Evolutionary conservation across 371 early-diverging fungal species (phyloP).

Genomic region (Circinella umbellata): DNA sequence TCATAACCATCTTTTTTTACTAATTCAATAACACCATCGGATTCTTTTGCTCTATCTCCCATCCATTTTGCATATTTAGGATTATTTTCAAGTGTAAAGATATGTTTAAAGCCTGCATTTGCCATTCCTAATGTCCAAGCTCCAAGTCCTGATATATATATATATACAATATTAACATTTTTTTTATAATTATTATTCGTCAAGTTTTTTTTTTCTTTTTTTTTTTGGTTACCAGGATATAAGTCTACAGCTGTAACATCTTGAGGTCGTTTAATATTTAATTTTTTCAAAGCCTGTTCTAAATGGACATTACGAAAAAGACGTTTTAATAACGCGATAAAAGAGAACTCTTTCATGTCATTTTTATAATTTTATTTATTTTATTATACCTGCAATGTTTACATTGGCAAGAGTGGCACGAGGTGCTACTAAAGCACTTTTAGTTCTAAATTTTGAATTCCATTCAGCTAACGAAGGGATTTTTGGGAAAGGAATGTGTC

Average conservation of each 20-base stretch:
- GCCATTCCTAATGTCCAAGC: constrained; percentile 43
- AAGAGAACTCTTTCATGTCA: too few species aligned
- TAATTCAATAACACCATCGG: constrained; percentile 19
- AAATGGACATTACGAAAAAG: not conserved
- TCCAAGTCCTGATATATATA: constrained; percentile 38
- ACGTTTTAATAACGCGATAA: too few species aligned
- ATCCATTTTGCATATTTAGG: constrained; percentile 32
- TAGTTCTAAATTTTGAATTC: constrained; percentile 17
- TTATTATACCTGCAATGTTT: constrained; percentile 10
- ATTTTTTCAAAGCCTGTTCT: constrained; percentile 22
- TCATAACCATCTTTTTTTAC: constrained; percentile 52
- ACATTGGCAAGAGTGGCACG: constrained; percentile 15
- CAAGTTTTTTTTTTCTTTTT: too few species aligned
- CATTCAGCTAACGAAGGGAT: constrained; percentile 12
- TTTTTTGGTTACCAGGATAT: constrained; percentile 52
- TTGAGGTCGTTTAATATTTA: constrained; percentile 24
- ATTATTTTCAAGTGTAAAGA: constrained; percentile 41
- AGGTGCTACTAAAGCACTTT: constrained; percentile 9
- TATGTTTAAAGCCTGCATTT: constrained; percentile 40
- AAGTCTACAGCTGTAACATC: constrained; percentile 46
- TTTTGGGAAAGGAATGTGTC: not conserved
- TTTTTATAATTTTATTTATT: too few species aligned
- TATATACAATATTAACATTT: not conserved
- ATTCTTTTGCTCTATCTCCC: constrained; percentile 18
- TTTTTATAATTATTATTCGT: too few species aligned